Evolutionary conservation across 164 flowering plant species (phyloP), one percentile per base, ranked within the genome.

Genomic region (Litsea cubeba): DNA sequence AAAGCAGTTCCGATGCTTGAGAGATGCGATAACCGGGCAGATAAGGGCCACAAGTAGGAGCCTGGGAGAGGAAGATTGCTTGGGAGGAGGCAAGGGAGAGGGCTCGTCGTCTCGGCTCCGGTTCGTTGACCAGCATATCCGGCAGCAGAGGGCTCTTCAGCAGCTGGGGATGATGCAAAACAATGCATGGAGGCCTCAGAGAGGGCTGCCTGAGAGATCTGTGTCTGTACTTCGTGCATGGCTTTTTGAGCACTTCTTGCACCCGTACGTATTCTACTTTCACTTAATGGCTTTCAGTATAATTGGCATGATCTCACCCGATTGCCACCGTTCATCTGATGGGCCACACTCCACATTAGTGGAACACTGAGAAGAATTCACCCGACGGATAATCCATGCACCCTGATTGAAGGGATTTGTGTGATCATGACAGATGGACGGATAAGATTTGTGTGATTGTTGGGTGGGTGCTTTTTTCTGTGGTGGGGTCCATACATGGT

Each of bases 171-270:
- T 65, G 71, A 71, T 70, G 65, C 74, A 78, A 46, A 74, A 71
- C 60, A 66, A 72, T 71, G 71, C 71, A 23, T 78, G 77, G 81
- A 71, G 81, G 68, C 77, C 77, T 25, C 81, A 78, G 54, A 65
- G 81, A 20, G 81, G 81, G 1, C 64, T 78, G 10, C 81, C 81
- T 5, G 77, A 78, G 28, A 71, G 69, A 49, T 74, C 81, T 12
- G 81, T 78, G 49, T 71, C 81, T 12, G 54, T 78, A 18, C 72
- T 78, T 17, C 77, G 77, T 30, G 77, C 81, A 46, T 78, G 81
- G 81, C 68, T 78, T 24, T 78, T 78, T 60, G 75, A 78, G 75
- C 74, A 78, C 58, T 78, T 78, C 71, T 75, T 78, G 18, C 77
- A 78, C 50, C 81, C 77, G 81, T 74, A 70, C 50, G 57, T 66